Evolutionary conservation across 2,329 filamentous ascomycete species (phyloP).

Genomic region (Nemania sp.): DNA sequence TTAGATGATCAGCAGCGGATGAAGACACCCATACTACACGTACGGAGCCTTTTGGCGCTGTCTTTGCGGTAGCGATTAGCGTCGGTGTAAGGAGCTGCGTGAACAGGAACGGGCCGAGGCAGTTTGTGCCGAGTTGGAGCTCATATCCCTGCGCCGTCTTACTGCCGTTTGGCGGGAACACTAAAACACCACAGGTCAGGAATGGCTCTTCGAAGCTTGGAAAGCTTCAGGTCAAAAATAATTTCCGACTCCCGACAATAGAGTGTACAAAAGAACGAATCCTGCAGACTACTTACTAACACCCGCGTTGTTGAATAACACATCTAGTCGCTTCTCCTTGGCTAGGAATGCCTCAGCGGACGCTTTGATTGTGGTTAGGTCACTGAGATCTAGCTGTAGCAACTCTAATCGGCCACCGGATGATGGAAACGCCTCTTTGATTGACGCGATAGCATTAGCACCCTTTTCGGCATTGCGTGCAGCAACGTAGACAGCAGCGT

Average conservation of each 20-base stretch:
- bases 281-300: constrained; percentile 45
- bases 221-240: background rate
- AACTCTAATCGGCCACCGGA: constrained; percentile 43
- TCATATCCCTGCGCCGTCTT: constrained; percentile 53
- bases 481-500: constrained; percentile 43
- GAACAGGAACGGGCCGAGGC: constrained; percentile 49
- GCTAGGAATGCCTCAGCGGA: constrained; percentile 42
- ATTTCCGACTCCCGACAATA: too few relatives aligned
- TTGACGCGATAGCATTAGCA: constrained; percentile 41
- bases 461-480: constrained; percentile 43
- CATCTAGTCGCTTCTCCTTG: constrained; percentile 50
- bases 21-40: constrained; percentile 51
- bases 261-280: background rate
- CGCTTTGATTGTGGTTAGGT: constrained; percentile 41
- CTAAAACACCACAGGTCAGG: constrained; percentile 15
- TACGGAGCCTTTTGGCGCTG: constrained; percentile 42
- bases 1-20: constrained; percentile 44
- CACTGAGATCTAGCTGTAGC: constrained; percentile 44
- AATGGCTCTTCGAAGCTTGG: background rate
- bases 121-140: constrained; percentile 50
- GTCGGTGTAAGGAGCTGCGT: constrained; percentile 48
- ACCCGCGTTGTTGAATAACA: constrained; percentile 57
- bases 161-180: constrained; percentile 52
- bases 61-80: constrained; percentile 44
- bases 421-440: constrained; percentile 41